Evolutionary conservation across 2,329 filamentous ascomycete species (phyloP), one percentile per base, ranked within the genome.

Genomic region (Mollisia scopiformis): DNA sequence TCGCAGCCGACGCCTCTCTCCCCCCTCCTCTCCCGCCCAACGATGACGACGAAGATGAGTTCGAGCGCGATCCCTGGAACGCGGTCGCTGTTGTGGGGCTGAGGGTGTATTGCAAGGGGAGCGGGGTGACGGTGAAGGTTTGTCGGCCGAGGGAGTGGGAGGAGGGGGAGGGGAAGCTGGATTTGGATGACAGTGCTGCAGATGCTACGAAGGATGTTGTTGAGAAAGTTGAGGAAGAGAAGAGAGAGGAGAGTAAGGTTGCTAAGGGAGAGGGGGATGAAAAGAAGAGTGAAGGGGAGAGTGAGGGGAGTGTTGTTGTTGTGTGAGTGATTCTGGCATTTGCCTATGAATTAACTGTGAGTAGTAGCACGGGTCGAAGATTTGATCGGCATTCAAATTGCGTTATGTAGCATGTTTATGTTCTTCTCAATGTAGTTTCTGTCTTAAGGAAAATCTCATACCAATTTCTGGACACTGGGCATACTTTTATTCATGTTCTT

Each of bases 21-120:
- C 68, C 76, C 6, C 25, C 16, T 27, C 43, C 43, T 3, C 43
- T 16, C 16, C 43, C 43, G 10, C 8, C 7, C 6, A n/a, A n/a
- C n/a, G 74, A 78, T 2, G 82, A 83, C 37, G 80, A 83, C 21
- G 78, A 78, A 10, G 83, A 84, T 64, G 83, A 86, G 58, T 82
- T 82, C 52, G 80, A 84, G 63, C 76, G 78, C 25, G 80, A 84
- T 25, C 82, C 84, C 1, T 88, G 86, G 86, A 88, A 88, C 69
- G 85, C 86, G 3, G 80, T 88, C 49, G 83, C 80, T 55, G 82
- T 88, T 19, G 80, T 88, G 0, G 85, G 86, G 0, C 75, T 88
- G 55, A 80, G 84, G 4, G 82, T 88, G 6, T 88, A 88, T 71
- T 80, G 82, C 70, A 84, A 83, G 67, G 77, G 75, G 0, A 65